Conservation (phyloP, 2,329 filamentous ascomycete genomes). For the Colletotrichum nymphaeae region DNA sequence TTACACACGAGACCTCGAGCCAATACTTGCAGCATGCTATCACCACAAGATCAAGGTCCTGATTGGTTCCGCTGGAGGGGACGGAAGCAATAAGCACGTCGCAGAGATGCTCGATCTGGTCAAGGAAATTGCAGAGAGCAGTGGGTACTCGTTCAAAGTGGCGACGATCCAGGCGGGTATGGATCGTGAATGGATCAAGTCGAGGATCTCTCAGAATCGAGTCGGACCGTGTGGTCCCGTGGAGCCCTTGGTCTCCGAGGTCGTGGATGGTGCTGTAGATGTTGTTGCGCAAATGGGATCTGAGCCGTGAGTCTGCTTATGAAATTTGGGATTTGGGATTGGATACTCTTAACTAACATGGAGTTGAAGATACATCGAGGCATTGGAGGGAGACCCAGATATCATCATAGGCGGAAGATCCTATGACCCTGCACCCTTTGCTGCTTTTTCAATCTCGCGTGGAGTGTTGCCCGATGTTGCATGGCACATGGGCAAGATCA, state of each 20-base stretch:
- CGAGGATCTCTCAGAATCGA: slow-evolving; percentile 39
- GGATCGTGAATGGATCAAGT: slow-evolving; percentile 42
- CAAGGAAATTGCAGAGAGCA: slow-evolving; percentile 43
- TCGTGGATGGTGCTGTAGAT: slow-evolving; percentile 47
- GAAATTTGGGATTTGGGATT: slow-evolving; percentile 24
- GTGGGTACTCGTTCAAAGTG: slow-evolving; percentile 44
- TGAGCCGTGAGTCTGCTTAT: slow-evolving; percentile 49
- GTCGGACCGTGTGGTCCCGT: slow-evolving; percentile 48
- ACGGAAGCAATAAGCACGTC: slow-evolving; percentile 56
- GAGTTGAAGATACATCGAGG: slow-evolving; percentile 45
- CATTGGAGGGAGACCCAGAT: slow-evolving; percentile 52
- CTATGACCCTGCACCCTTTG: slow-evolving; percentile 54
- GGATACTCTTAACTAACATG: neutral
- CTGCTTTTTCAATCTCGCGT: slow-evolving; percentile 43
- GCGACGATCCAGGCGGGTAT: slow-evolving; percentile 48
- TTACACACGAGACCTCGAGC: slow-evolving; percentile 55
- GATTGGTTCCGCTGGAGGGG: slow-evolving; percentile 58
- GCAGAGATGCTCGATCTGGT: slow-evolving; percentile 52
- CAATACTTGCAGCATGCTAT: slow-evolving; percentile 48
- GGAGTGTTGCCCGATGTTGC: slow-evolving; percentile 28
- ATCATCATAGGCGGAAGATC: slow-evolving; percentile 58
- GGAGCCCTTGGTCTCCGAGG: slow-evolving; percentile 42
- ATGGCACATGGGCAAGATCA: slow-evolving; percentile 66
- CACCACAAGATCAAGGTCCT: slow-evolving; percentile 51
- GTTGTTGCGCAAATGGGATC: slow-evolving; percentile 60